Evolutionary conservation across 2,329 filamentous ascomycete genomes (phyloP).

Genomic region (Setomelanomma holmii): DNA sequence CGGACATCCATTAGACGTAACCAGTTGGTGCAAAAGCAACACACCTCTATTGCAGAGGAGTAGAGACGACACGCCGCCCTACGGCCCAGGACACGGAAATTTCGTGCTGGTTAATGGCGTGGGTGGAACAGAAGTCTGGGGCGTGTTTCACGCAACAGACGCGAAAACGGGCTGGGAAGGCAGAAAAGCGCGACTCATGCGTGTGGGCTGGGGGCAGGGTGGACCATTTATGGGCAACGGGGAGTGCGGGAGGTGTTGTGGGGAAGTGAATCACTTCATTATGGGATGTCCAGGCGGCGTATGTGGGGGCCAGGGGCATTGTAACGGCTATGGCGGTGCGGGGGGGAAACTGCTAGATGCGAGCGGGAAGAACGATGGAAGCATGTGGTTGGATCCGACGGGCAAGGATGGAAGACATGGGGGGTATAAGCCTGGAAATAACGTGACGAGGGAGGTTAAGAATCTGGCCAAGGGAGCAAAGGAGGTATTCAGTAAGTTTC

Average conservation of each 20-base stretch:
- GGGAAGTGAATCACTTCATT: conserved; percentile 40
- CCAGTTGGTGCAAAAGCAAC: conserved; percentile 50
- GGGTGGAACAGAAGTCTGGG: conserved; percentile 50
- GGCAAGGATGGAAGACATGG: conserved; percentile 17
- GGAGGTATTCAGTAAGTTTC: conserved; percentile 34
- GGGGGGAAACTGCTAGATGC: conserved; percentile 21
- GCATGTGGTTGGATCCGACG: conserved; percentile 16
- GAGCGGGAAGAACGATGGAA: neutral
- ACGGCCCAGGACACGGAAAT: conserved; percentile 56
- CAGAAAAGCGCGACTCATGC: conserved; percentile 54
- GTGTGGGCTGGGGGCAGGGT: conserved; percentile 46
- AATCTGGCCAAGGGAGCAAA: conserved; percentile 31
- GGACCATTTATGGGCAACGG: conserved; percentile 54
- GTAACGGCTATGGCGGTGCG: conserved; percentile 24
- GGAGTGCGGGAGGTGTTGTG: conserved; percentile 46
- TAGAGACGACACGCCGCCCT: conserved; percentile 47
- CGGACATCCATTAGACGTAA: conserved; percentile 49
- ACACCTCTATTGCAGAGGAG: conserved; percentile 49
- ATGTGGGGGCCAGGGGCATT: conserved; percentile 35
- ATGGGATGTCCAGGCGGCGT: conserved; percentile 36
- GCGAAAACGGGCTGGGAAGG: conserved; percentile 55
- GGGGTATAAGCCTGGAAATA: conserved; percentile 13
- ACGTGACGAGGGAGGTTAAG: neutral
- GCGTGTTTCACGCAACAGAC: conserved; percentile 57
- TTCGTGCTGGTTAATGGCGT: conserved; percentile 49